phyloP scores from a whole-genome alignment of 1,284 basidiomycete genomes.

The Athelia psychrophila region DNA sequence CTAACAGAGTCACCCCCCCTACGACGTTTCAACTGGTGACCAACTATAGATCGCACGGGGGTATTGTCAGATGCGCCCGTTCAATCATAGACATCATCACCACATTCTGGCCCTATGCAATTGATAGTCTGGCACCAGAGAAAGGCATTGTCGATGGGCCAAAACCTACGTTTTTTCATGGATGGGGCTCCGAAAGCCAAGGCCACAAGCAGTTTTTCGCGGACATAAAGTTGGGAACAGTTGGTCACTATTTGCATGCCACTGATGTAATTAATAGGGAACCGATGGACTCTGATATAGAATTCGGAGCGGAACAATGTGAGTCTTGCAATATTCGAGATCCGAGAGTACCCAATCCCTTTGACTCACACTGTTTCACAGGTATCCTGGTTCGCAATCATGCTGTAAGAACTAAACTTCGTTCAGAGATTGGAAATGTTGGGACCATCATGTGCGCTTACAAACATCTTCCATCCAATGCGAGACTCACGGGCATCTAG shows the following conservation, averaged over 20 bases:
- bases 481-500: conserved; percentile 27
- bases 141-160: conserved; percentile 53
- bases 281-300: conserved; percentile 32
- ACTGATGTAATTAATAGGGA: too few relatives aligned
- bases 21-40: conserved; percentile 55
- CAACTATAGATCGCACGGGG: conserved; percentile 73
- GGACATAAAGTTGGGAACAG: too few relatives aligned
- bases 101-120: conserved; percentile 61
- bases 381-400: conserved; percentile 71
- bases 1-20: conserved; percentile 25
- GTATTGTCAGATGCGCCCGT: conserved; percentile 65
- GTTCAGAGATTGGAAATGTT: conserved; percentile 52
- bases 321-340: conserved; percentile 8
- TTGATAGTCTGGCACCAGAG: conserved; percentile 60
- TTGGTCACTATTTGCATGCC: too few relatives aligned
- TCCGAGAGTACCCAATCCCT: not conserved
- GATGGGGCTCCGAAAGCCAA: conserved; percentile 38
- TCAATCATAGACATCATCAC: conserved; percentile 62
- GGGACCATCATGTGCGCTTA: conserved; percentile 56
- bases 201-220: too few relatives aligned
- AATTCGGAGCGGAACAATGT: conserved; percentile 73
- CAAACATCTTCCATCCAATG: not conserved
- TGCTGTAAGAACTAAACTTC: conserved; percentile 43
- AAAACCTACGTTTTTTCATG: conserved; percentile 60
- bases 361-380: conserved; percentile 21